Base-by-base conservation (phyloP, 306 rosid genomes). In the Purshia tridentata region DNA sequence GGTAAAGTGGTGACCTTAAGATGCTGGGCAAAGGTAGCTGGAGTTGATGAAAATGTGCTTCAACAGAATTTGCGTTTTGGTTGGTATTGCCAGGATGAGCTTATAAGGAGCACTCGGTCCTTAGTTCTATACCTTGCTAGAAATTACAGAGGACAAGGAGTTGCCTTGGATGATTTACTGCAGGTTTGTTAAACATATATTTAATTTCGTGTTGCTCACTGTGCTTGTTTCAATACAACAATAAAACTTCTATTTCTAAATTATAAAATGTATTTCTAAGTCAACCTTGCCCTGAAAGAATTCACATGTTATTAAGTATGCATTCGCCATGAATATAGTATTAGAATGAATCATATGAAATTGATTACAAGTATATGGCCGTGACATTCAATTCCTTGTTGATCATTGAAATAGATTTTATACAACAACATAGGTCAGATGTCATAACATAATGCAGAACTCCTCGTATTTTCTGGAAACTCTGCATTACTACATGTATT, bases 1-100 rank as follows among this genome's bases (percentile, higher is more conserved):
- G 85, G 90, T 41, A 79, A 46, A 71, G 83, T 66, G 46, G 90
- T 80, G 22, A 91, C 86, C 81, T 75, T 91, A 84, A 85, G 88
- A 58, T 78, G 81, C 81, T 91, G 98, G 97, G 97, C 98, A 4
- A 83, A 85, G 76, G 95, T 96, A 57, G 85, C 86, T 39, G 85
- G 97, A 50, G 66, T 91, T 66, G 86, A 86, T 67, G 84, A 81
- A 76, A 88, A 86, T 78, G 84, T 72, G 77, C 85, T 94, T 60
- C 81, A 72, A 54, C 84, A 81, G 74, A 67, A 81, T 45, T 78
- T 91, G 80, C 78, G 69, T 77, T 85, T 82, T 69, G 96, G 98
- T 74, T 84, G 84, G 85, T 79, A 53, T 69, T 91, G 97, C 72
- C 84, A 73, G 65, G 97, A 88, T 76, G 96, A 91, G 85, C 89